Base-by-base conservation (phyloP, 2,329 filamentous ascomycete genomes). In the Calycina herbarum region DNA sequence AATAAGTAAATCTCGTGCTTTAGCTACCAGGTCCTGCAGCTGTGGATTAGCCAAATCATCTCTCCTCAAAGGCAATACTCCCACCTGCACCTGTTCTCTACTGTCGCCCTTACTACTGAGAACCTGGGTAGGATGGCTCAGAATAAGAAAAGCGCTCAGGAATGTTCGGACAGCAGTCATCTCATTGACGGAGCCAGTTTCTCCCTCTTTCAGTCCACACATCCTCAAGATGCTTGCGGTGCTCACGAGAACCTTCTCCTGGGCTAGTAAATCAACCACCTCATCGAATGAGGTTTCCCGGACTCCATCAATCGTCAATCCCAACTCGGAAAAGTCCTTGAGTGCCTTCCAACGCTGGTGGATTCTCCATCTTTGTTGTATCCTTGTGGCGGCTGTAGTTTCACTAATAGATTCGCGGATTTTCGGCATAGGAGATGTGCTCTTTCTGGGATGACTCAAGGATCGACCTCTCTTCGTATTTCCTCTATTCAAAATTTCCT, bases 121-220 rank as follows among this genome's bases (percentile, higher is more conserved):
- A 1, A 94, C 91, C 71, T 92, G 88, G 1, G 88, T 87, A 0
- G 92, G 91, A 75, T 94, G 92, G 1, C 90, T 91, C 31, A 93
- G 80, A 67, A 94, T 93, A 63, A 95, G 81, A 75, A 90, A 94
- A 5, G 92, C 89, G 74, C 90, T 93, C 64, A 95, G 79, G 72
- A 94, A 94, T 0, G 89, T 93, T 71, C 91, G 83, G 51, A 91
- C 86, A 17, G 87, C 85, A 42, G 89, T 87, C 81, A 90, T 90
- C 70, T 91, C 86, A 57, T 85, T 83, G 64, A 89, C 85, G 1
- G 86, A 88, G 17, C 86, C 84, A 2, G 82, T 78, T 2, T 85
- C 84, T 45, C 85, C 86, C 71, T 93, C 89, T 60, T 86, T 83
- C 62, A 94, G 79, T 0, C 88, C 89, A 72, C 92, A 91, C 11